Conservation (phyloP, 2,329 filamentous ascomycete genomes). For the Hansfordia pulvinata region DNA sequence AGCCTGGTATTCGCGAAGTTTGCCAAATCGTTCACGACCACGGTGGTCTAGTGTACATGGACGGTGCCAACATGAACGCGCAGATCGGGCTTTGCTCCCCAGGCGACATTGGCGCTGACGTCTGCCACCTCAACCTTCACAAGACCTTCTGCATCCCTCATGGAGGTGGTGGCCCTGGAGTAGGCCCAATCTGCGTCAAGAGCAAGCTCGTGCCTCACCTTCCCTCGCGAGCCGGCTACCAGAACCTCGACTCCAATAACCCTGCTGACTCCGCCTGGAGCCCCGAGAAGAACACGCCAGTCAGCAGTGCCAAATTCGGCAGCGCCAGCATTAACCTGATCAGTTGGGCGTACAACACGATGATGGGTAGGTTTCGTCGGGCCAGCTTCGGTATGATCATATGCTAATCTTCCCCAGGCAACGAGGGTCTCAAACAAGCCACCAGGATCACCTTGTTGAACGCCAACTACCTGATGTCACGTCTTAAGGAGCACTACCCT, state of each 20-base stretch:
- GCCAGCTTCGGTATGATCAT: background rate
- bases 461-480: slow-evolving; percentile 89
- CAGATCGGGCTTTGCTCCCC: slow-evolving; percentile 93
- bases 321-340: slow-evolving; percentile 89
- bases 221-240: too few species aligned
- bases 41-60: slow-evolving; percentile 96
- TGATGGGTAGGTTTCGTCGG: slow-evolving; percentile 54
- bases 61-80: slow-evolving; percentile 96
- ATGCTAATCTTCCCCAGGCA: slow-evolving; percentile 19
- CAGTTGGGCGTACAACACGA: slow-evolving; percentile 86
- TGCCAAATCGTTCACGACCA: slow-evolving; percentile 76
- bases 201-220: slow-evolving; percentile 65
- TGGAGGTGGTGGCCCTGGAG: slow-evolving; percentile 84
- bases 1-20: slow-evolving; percentile 74
- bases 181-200: slow-evolving; percentile 88
- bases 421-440: slow-evolving; percentile 69
- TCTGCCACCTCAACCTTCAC: slow-evolving; percentile 94
- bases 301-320: slow-evolving; percentile 74
- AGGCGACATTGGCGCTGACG: slow-evolving; percentile 88
- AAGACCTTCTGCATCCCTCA: slow-evolving; percentile 99
- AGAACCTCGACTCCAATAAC: too few species aligned
- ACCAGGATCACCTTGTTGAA: slow-evolving; percentile 91
- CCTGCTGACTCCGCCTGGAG: slow-evolving; percentile 3
- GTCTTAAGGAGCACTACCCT: slow-evolving; percentile 71
- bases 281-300: slow-evolving; percentile 43